A percentile compares a stretch with the other conserved stretches of the same genome.
These are phyloP conservation scores for Blastobotrys serpentis DNA, from an alignment of 1,139 yeast species.

Conservation along the genomic window DNA sequence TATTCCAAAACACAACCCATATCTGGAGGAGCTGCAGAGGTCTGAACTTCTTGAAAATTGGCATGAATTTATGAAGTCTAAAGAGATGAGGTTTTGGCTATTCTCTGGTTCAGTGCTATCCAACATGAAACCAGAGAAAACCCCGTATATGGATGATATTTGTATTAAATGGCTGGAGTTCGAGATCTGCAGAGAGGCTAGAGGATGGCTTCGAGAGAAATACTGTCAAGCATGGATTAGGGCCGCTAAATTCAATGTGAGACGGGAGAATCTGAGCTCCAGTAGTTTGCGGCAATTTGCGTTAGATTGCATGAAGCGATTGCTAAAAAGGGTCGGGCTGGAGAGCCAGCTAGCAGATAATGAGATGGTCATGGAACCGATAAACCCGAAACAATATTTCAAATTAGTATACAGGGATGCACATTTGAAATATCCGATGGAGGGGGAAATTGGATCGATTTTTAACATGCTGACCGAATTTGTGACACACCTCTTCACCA, in stretches of 20 bases:
- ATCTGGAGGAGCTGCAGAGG: neutral
- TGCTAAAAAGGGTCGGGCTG: neutral
- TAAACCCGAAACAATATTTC: neutral
- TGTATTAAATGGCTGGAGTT: slow-evolving; percentile 15
- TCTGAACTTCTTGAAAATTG: neutral
- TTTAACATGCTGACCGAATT: neutral
- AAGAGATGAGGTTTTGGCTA: slow-evolving; percentile 16
- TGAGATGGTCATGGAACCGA: neutral
- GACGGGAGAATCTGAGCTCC: neutral
- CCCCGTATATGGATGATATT: slow-evolving; percentile 10
- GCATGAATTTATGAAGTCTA: slow-evolving; percentile 13
- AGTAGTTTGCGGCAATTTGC: neutral
- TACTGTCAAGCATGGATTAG: slow-evolving; percentile 16
- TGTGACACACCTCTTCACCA: neutral
- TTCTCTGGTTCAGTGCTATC: slow-evolving; percentile 10
- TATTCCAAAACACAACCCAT: neutral
- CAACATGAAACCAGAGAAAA: slow-evolving; percentile 6
- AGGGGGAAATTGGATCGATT: neutral
- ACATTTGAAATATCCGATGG: slow-evolving; percentile 2
- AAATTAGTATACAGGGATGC: neutral
- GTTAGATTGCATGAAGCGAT: neutral
- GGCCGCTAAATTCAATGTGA: neutral
- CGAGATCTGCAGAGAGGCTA: slow-evolving; percentile 13
- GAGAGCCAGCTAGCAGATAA: neutral
- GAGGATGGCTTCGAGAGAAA: slow-evolving; percentile 14